Evolutionary conservation across 1,284 basidiomycete species (phyloP).

Genomic region (Moniliella sp.): DNA sequence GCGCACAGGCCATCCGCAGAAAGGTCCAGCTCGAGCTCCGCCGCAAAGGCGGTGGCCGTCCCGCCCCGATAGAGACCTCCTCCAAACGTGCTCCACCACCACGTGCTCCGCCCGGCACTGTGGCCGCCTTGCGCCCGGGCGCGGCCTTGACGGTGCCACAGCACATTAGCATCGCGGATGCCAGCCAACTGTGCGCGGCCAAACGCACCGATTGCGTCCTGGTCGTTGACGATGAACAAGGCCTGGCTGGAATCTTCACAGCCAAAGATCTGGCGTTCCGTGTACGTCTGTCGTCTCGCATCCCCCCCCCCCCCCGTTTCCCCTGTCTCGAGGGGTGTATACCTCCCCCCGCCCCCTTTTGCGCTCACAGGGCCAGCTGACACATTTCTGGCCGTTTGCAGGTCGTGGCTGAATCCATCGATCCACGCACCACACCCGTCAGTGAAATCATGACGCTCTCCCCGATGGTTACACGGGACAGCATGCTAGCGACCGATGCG

Average conservation of each 20-base stretch:
- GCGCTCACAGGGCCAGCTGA: too few relatives aligned
- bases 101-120: conserved; percentile 65
- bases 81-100: conserved; percentile 40
- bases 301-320: not conserved
- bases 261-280: conserved; percentile 96
- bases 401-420: conserved; percentile 87
- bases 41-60: conserved; percentile 24
- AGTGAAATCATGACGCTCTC: conserved; percentile 89
- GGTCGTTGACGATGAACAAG: conserved; percentile 96
- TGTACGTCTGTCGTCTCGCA: too few relatives aligned
- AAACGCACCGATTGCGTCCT: conserved; percentile 96
- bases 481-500: conserved; percentile 90
- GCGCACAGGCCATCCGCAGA: conserved; percentile 71
- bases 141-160: conserved; percentile 92
- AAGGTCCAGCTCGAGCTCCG: conserved; percentile 90
- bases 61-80: conserved; percentile 12
- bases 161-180: conserved; percentile 85
- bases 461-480: conserved; percentile 97
- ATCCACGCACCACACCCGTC: conserved; percentile 76
- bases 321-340: not conserved
- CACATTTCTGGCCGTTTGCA: too few relatives aligned
- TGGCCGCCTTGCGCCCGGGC: conserved; percentile 80
- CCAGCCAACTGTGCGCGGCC: conserved; percentile 89
- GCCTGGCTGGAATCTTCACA: conserved; percentile 92
- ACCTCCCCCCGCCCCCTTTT: not conserved